These are phyloP conservation scores for Rhodofomes roseus DNA, from an alignment of 1,284 basidiomycete genomes.

Conservation along the genomic window DNA sequence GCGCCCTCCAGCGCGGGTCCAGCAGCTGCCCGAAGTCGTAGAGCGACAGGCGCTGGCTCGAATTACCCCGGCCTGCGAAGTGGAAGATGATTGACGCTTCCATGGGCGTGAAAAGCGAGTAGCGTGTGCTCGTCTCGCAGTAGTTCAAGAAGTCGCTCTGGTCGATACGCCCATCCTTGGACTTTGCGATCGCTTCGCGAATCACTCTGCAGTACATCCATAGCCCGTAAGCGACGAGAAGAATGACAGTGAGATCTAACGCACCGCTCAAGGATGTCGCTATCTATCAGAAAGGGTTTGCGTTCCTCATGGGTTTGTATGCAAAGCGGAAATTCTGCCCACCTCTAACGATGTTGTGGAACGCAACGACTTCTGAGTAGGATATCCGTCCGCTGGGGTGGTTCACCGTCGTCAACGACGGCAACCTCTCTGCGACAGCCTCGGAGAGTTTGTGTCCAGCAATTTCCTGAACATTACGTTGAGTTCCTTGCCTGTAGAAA, in stretches of 20 bases:
- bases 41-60: constrained; percentile 67
- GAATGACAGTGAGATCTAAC: constrained; percentile 12
- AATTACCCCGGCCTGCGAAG: constrained; percentile 81
- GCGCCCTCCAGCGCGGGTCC: constrained; percentile 80
- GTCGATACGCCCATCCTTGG: constrained; percentile 89
- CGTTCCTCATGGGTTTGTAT: constrained; percentile 8
- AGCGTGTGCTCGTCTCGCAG: constrained; percentile 74
- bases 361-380: constrained; percentile 93
- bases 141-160: constrained; percentile 80
- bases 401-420: constrained; percentile 78
- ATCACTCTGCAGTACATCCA: constrained; percentile 51
- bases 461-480: constrained; percentile 62
- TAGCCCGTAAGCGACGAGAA: neutral
- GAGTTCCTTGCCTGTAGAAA: neutral
- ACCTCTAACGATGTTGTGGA: constrained; percentile 91
- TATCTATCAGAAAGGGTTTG: constrained; percentile 49
- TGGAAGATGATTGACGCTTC: constrained; percentile 95
- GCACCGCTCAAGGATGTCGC: constrained; percentile 92
- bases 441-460: constrained; percentile 94
- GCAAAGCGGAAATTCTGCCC: constrained; percentile 23
- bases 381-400: constrained; percentile 87
- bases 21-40: constrained; percentile 88
- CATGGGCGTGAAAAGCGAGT: constrained; percentile 93
- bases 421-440: constrained; percentile 83
- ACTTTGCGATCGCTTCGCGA: constrained; percentile 83